A percentile compares a stretch with the other conserved stretches of the same genome.
Conservation (phyloP, 2,329 filamentous ascomycete genomes). For the Arthrocladium fulminans region DNA sequence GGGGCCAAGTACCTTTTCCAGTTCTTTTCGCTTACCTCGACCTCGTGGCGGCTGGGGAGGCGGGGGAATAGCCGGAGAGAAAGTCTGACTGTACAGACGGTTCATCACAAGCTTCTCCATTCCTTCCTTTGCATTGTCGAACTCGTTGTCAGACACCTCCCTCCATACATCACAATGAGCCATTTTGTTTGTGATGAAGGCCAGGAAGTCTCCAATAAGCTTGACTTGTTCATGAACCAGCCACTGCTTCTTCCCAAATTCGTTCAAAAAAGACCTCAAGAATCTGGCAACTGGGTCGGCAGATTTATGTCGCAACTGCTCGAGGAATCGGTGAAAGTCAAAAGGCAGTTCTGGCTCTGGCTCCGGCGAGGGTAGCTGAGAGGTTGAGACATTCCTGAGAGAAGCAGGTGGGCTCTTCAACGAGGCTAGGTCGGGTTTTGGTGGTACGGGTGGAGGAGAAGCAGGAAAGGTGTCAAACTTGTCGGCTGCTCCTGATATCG, state of each 20-base stretch:
- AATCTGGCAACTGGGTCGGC: conserved; percentile 97
- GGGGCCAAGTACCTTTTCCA: conserved; percentile 61
- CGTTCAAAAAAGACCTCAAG: conserved; percentile 82
- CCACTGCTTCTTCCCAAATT: conserved; percentile 97
- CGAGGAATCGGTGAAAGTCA: conserved; percentile 93
- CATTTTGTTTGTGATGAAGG: conserved; percentile 98
- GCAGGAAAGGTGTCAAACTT: conserved; percentile 13
- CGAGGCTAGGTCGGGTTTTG: conserved; percentile 22
- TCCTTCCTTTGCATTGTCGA: conserved; percentile 94
- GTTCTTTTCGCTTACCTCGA: conserved; percentile 59
- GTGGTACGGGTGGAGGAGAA: conserved; percentile 23
- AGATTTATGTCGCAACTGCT: conserved; percentile 89
- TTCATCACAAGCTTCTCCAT: conserved; percentile 99
- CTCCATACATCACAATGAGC: conserved; percentile 93
- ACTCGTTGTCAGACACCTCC: conserved; percentile 89
- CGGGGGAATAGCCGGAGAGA: conserved; percentile 83
- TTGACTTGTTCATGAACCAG: conserved; percentile 99
- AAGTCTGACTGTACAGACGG: conserved; percentile 86
- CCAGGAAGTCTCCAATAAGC: conserved; percentile 91
- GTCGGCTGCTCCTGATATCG: conserved; percentile 15
- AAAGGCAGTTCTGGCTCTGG: conserved; percentile 83
- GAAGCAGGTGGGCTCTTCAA: conserved; percentile 27
- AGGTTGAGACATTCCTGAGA: conserved; percentile 18
- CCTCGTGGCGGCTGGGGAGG: conserved; percentile 62
- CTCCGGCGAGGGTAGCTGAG: conserved; percentile 57